phyloP scores from a whole-genome alignment of 1,284 basidiomycete genomes.

The Leccinum subrobustum region DNA sequence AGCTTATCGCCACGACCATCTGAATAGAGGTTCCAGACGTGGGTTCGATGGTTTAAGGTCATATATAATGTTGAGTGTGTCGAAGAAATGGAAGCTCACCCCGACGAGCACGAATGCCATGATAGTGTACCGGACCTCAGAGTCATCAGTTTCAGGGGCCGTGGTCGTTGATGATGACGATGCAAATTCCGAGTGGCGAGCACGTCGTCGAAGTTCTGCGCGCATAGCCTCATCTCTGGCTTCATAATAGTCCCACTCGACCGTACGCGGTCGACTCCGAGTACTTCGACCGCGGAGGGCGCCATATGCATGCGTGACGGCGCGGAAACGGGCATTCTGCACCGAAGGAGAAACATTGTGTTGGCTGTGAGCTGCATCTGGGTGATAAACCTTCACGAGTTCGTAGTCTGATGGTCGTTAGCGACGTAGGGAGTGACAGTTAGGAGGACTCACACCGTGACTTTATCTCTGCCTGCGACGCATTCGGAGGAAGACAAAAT shows the following conservation, averaged over 20 bases:
- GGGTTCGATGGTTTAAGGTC: background rate
- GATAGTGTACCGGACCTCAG: slow-evolving; percentile 17
- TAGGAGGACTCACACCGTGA: slow-evolving; percentile 42
- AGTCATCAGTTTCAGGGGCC: background rate
- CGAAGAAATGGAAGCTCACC: slow-evolving; percentile 11
- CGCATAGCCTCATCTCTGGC: slow-evolving; percentile 32
- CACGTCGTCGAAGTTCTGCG: slow-evolving; percentile 42
- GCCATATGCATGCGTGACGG: slow-evolving; percentile 50
- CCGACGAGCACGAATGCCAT: slow-evolving; percentile 13
- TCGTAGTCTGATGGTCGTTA: slow-evolving; percentile 44
- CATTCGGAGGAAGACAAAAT: slow-evolving; percentile 47
- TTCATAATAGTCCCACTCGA: slow-evolving; percentile 6
- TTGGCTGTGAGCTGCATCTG: slow-evolving; percentile 41
- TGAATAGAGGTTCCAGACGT: background rate
- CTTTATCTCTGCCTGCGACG: slow-evolving; percentile 48
- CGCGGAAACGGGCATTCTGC: slow-evolving; percentile 48
- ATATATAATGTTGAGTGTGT: background rate
- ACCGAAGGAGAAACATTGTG: slow-evolving; percentile 32
- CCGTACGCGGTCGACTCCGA: background rate
- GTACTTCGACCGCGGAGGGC: slow-evolving; percentile 26
- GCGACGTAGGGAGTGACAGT: background rate
- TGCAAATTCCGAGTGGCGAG: slow-evolving; percentile 12
- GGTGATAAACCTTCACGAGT: slow-evolving; percentile 52
- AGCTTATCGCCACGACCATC: slow-evolving; percentile 10
- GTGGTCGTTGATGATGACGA: slow-evolving; percentile 4